Evolutionary conservation across 768 basidiomycete species (phyloP), one percentile per base, ranked within the genome.

Genomic region (Podaxis sp.): DNA sequence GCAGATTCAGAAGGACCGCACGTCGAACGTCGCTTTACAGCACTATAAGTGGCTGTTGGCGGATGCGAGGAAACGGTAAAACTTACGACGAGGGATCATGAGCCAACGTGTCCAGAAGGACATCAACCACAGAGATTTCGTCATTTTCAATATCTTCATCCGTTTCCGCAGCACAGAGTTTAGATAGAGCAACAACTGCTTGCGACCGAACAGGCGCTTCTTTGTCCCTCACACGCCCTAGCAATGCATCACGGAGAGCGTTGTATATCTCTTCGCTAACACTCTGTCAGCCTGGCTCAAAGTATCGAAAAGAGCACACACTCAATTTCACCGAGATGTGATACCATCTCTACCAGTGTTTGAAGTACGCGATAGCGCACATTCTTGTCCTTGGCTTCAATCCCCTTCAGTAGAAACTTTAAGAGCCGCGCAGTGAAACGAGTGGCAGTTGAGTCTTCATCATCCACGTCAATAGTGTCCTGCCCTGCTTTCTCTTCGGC

Each of bases 321-420:
- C 95, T 96, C 93, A 61, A 98, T 82, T 74, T 89, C 90, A 6
- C 93, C 93, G 0, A 97, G 77, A 60, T 88, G 84, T 0, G 85
- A 82, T 12, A 96, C 85, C 82, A 94, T 88, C 67, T 91, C 88
- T 0, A 90, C 85, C 13, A 93, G 81, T n/a, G 87, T 75, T 57
- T 91, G 88, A 2, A 92, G 78, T 36, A 87, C 87, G 19, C 96
- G 86, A 70, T 87, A 96, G 4, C 96, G 84, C 41, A 93, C 87
- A 47, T 80, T 81, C 75, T 96, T 98, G 76, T 96, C 93, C 72
- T 94, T 96, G 3, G 94, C 88, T 17, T 78, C 67, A 73, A 94
- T 93, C 2, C 94, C 95, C 62, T 82, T 81, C 63, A 94, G 76
- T 29, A 96, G 80, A 69, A 87, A 86, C 24, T 77, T 78, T 38